A percentile compares a stretch with the other conserved stretches of the same genome.
Conservation (phyloP, 257 asterid species). For the Ilex aquifolium region DNA sequence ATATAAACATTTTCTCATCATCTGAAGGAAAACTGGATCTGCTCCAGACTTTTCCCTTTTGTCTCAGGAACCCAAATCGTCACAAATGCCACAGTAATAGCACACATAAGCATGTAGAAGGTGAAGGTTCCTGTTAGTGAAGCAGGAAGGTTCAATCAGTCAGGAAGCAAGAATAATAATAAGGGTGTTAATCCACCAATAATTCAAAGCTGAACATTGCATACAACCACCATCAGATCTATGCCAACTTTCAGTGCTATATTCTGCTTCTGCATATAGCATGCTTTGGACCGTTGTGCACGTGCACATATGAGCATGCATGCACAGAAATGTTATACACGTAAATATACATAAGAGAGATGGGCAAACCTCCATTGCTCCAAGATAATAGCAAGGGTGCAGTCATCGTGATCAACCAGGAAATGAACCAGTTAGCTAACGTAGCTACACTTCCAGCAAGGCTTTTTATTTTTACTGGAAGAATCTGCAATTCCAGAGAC, state of each 20-base stretch:
- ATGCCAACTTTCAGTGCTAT: neutral
- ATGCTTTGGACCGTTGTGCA: too few species aligned
- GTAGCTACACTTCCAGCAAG: slow-evolving; percentile 92
- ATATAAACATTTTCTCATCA: slow-evolving; percentile 7
- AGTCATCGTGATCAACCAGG: slow-evolving; percentile 67
- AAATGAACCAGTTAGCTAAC: slow-evolving; percentile 60
- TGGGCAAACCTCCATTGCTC: slow-evolving; percentile 68
- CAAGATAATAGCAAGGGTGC: slow-evolving; percentile 72
- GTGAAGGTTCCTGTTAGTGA: slow-evolving; percentile 62
- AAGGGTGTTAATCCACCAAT: too few species aligned
- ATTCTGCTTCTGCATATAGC: neutral
- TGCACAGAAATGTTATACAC: neutral
- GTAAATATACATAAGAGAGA: neutral
- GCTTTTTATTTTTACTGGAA: slow-evolving; percentile 78
- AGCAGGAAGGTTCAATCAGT: neutral
- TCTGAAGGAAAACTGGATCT: slow-evolving; percentile 70
- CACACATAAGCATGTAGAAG: slow-evolving; percentile 37
- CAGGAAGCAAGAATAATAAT: neutral
- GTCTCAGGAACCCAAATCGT: slow-evolving; percentile 78
- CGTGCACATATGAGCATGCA: neutral
- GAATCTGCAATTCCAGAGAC: slow-evolving; percentile 44
- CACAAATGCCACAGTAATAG: slow-evolving; percentile 42
- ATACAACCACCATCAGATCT: neutral
- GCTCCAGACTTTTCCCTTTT: slow-evolving; percentile 76
- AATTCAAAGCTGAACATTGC: neutral